Conservation (phyloP, 352 stramenopile species). For the Globisporangium cylindrosporum region DNA sequence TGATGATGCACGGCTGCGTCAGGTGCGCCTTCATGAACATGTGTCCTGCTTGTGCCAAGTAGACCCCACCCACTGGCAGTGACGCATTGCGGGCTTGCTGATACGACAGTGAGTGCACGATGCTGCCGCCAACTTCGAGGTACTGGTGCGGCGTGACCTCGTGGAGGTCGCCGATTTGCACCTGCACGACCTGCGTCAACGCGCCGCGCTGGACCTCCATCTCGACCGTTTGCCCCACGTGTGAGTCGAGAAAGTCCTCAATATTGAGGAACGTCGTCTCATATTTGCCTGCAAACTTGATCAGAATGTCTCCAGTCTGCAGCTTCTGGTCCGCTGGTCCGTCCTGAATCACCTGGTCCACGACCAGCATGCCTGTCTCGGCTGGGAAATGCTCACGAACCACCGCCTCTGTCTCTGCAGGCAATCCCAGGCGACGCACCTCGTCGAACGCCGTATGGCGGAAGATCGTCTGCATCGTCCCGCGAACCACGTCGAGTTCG, state of each 20-base stretch:
- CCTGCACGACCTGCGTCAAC: constrained; percentile 34
- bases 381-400: constrained; percentile 69
- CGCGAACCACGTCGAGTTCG: constrained; percentile 53
- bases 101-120: constrained; percentile 88
- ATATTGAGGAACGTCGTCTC: constrained; percentile 85
- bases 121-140: constrained; percentile 81
- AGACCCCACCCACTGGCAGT: constrained; percentile 70
- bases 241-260: constrained; percentile 72
- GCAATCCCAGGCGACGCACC: constrained; percentile 76
- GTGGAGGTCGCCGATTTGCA: constrained; percentile 76
- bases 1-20: constrained; percentile 86
- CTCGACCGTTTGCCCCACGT: constrained; percentile 62
- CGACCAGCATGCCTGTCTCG: constrained; percentile 89
- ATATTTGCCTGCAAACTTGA: constrained; percentile 68
- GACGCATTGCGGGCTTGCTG: constrained; percentile 85
- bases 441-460: constrained; percentile 90
- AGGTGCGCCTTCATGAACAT: constrained; percentile 91
- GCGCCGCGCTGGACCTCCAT: constrained; percentile 79
- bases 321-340: constrained; percentile 74
- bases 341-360: constrained; percentile 83
- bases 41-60: constrained; percentile 85
- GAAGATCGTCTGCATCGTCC: constrained; percentile 88
- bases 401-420: constrained; percentile 56
- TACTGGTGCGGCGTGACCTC: constrained; percentile 80
- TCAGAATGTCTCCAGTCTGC: constrained; percentile 84